Conservation (phyloP, 441 rosid genomes). For the Erodium texanum region DNA sequence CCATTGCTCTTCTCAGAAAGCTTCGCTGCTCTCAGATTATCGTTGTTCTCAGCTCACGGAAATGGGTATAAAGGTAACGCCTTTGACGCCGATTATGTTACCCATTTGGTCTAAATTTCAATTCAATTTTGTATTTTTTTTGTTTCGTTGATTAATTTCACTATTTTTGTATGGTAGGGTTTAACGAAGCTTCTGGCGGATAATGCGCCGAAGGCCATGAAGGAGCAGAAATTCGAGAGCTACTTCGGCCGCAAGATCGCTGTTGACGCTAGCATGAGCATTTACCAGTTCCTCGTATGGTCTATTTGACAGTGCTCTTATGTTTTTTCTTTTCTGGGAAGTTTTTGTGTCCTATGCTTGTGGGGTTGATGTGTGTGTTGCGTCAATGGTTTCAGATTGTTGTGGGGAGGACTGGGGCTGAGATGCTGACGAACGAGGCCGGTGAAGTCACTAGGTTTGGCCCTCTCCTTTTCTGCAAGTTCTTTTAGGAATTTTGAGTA, state of each 20-base stretch:
- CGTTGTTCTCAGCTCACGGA: neutral
- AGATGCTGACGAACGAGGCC: conserved; percentile 87
- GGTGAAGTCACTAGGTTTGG: conserved; percentile 86
- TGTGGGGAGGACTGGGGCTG: conserved; percentile 84
- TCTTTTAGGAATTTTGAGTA: neutral
- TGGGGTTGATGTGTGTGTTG: neutral
- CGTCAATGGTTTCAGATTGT: conserved; percentile 48
- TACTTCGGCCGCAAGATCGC: conserved; percentile 82
- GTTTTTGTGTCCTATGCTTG: neutral
- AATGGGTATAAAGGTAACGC: neutral
- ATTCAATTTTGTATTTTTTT: neutral
- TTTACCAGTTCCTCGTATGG: conserved; percentile 27
- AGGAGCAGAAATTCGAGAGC: conserved; percentile 76
- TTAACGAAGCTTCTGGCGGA: conserved; percentile 88
- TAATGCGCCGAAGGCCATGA: conserved; percentile 72
- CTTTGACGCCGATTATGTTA: neutral
- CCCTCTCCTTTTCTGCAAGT: neutral
- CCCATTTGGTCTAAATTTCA: neutral
- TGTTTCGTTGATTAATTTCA: neutral
- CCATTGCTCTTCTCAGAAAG: neutral
- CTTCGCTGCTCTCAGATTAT: neutral
- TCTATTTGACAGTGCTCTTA: no score
- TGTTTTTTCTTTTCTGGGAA: neutral
- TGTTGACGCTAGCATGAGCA: conserved; percentile 93
- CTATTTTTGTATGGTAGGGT: conserved; percentile 36